Evolutionary conservation across 148 eudicot species (phyloP).

Genomic region (Nepenthes mirabilis): DNA sequence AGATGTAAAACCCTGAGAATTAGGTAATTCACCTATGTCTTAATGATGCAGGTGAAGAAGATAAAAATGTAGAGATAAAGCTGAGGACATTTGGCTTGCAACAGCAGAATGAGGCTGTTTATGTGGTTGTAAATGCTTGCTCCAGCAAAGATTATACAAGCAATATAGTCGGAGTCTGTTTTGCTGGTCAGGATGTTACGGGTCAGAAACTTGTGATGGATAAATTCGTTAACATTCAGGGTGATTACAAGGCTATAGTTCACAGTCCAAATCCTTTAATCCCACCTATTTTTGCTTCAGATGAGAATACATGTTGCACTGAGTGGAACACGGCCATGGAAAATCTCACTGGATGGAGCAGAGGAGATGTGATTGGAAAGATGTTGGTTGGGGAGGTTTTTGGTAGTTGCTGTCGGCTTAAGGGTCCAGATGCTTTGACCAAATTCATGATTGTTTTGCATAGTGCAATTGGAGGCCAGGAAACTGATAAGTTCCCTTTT

Average conservation of each 20-base stretch:
- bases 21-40: background rate
- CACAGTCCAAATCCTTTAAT: slow-evolving; percentile 87
- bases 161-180: slow-evolving; percentile 77
- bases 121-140: slow-evolving; percentile 83
- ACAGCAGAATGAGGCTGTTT: slow-evolving; percentile 42
- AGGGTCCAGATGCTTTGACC: slow-evolving; percentile 72
- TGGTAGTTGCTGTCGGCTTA: slow-evolving; percentile 63
- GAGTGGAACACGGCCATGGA: slow-evolving; percentile 98
- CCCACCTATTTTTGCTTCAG: slow-evolving; percentile 90
- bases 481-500: slow-evolving; percentile 59
- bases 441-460: slow-evolving; percentile 87
- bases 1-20: no score
- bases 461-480: slow-evolving; percentile 78
- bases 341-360: slow-evolving; percentile 78
- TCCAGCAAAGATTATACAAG: slow-evolving; percentile 65
- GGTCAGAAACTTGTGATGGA: slow-evolving; percentile 80
- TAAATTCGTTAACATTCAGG: slow-evolving; percentile 72
- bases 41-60: slow-evolving; percentile 80
- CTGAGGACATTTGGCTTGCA: slow-evolving; percentile 54
- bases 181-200: slow-evolving; percentile 91
- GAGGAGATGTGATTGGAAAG: slow-evolving; percentile 57
- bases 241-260: slow-evolving; percentile 84
- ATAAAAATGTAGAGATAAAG: slow-evolving; percentile 72
- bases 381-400: slow-evolving; percentile 80
- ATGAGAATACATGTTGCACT: slow-evolving; percentile 76